Conservation (phyloP, 2,329 filamentous ascomycete genomes). For the Paecilomyces niveus region DNA sequence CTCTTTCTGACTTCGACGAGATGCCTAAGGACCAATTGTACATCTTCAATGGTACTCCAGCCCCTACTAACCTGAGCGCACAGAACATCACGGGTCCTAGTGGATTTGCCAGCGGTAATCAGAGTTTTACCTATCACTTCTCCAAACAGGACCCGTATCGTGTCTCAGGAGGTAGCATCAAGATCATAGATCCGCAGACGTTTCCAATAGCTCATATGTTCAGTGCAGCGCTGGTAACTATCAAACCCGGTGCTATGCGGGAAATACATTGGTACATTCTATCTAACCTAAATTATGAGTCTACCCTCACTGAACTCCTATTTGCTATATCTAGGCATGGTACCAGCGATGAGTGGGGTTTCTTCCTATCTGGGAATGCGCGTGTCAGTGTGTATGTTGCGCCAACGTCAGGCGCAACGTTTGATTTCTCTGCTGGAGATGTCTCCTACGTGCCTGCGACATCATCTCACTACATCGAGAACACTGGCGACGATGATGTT, state of each 20-base stretch:
- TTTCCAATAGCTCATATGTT: conserved; percentile 53
- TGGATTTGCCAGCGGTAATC: conserved; percentile 20
- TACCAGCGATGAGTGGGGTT: conserved; percentile 51
- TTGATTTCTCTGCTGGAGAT: conserved; percentile 54
- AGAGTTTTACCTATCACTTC: conserved; percentile 37
- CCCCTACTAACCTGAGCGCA: conserved; percentile 28
- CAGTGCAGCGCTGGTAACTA: conserved; percentile 50
- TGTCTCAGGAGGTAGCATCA: conserved; percentile 52
- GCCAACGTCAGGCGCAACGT: conserved; percentile 45
- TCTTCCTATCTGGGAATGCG: conserved; percentile 51
- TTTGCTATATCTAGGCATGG: background rate
- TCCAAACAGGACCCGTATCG: conserved; percentile 42
- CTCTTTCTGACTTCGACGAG: conserved; percentile 28
- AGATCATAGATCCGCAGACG: conserved; percentile 51
- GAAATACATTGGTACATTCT: conserved; percentile 55
- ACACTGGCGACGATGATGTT: conserved; percentile 51
- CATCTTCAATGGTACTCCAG: conserved; percentile 36
- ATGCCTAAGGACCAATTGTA: conserved; percentile 33
- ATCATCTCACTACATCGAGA: conserved; percentile 55
- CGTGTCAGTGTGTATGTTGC: conserved; percentile 52
- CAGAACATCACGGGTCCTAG: conserved; percentile 40
- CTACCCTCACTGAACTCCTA: too few species aligned
- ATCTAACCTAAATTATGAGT: too few species aligned
- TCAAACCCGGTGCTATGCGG: conserved; percentile 57
- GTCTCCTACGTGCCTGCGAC: conserved; percentile 53